phyloP scores from a whole-genome alignment of 1,139 yeast species.

The Yamadazyma taylorii region DNA sequence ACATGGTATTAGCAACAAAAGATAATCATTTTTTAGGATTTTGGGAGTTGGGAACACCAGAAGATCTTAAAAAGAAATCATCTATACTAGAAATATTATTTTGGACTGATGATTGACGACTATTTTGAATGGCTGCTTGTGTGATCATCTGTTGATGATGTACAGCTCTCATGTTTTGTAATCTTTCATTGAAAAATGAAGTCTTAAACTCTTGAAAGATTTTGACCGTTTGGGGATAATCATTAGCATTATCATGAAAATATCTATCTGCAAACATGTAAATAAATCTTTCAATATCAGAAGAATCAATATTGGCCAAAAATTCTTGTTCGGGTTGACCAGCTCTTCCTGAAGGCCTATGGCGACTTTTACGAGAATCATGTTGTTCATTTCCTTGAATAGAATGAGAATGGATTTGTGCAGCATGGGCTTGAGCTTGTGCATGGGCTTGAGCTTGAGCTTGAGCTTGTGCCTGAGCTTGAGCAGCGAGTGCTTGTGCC shows the following conservation, averaged over 20 bases:
- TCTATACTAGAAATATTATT: slow-evolving; percentile 28
- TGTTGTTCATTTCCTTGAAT: neutral
- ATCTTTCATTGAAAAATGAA: slow-evolving; percentile 51
- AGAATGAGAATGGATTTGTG: slow-evolving; percentile 13
- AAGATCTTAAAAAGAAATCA: slow-evolving; percentile 29
- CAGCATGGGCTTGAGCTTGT: slow-evolving; percentile 13
- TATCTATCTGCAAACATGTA: slow-evolving; percentile 51
- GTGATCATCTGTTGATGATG: slow-evolving; percentile 22
- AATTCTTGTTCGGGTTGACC: slow-evolving; percentile 6
- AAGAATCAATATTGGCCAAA: slow-evolving; percentile 27
- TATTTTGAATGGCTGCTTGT: slow-evolving; percentile 3
- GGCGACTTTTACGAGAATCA: neutral
- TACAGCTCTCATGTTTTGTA: slow-evolving; percentile 33
- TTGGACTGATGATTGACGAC: slow-evolving; percentile 12
- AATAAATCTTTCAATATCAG: slow-evolving; percentile 49
- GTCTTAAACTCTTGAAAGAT: slow-evolving; percentile 51
- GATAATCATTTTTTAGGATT: neutral
- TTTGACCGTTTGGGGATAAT: slow-evolving; percentile 50
- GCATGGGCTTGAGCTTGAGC: slow-evolving; percentile 13
- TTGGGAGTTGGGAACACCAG: slow-evolving; percentile 10
- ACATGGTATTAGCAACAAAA: no score
- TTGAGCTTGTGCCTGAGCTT: slow-evolving; percentile 20
- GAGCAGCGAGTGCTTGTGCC: slow-evolving; percentile 11
- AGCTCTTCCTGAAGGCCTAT: neutral
- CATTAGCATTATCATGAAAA: slow-evolving; percentile 44